These are phyloP conservation scores for Plasmodium vivax DNA, from an alignment of 169 alveolate species.

Conservation along the genomic window DNA sequence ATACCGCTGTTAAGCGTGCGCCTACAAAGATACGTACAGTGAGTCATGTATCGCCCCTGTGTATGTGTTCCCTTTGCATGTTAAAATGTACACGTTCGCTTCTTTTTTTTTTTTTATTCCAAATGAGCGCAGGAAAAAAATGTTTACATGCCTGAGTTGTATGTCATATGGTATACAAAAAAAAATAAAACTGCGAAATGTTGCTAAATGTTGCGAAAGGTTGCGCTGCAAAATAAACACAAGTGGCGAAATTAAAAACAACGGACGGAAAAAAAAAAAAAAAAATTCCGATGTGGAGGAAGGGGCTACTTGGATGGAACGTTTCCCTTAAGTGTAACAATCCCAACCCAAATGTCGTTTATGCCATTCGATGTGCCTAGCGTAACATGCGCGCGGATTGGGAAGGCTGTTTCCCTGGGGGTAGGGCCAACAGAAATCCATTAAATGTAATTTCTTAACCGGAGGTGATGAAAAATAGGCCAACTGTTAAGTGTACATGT, in stretches of 20 bases:
- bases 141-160: background rate
- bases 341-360: background rate
- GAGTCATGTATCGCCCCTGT: background rate
- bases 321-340: background rate
- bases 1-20: background rate
- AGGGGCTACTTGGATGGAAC: background rate
- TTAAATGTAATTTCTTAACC: background rate
- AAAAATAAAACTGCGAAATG: background rate
- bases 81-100: background rate
- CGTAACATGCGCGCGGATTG: background rate
- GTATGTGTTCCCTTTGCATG: background rate
- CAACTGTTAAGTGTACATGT: background rate
- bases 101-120: background rate
- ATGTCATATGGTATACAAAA: background rate
- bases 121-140: background rate
- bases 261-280: background rate
- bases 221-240: background rate
- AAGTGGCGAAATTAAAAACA: background rate
- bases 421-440: background rate
- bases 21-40: background rate
- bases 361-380: background rate
- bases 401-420: background rate
- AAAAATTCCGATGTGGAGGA: background rate
- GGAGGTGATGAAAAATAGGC: background rate
- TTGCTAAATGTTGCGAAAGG: background rate